Evolutionary conservation across 257 asterid genomes (phyloP).

Genomic region (Rubia yunnanensis): DNA sequence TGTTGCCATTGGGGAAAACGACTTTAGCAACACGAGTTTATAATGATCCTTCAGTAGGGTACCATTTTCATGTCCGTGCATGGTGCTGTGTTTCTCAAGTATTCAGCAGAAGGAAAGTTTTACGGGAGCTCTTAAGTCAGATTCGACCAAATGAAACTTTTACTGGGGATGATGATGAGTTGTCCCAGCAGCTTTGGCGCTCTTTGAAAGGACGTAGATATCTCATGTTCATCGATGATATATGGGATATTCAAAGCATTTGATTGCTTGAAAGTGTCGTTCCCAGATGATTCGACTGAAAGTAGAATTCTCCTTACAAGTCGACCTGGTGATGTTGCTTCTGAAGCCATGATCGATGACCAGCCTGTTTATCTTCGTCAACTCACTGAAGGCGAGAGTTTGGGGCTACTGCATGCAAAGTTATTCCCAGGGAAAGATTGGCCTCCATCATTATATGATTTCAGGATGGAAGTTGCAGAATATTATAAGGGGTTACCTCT

Average conservation of each 20-base stretch:
- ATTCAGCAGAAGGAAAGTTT: neutral
- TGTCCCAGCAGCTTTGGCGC: neutral
- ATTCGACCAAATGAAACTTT: neutral
- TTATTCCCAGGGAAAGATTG: neutral
- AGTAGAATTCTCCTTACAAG: constrained; percentile 7
- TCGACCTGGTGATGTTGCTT: neutral
- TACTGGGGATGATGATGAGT: neutral
- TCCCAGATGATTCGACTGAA: neutral
- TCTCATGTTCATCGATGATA: constrained; percentile 8
- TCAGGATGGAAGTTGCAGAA: neutral
- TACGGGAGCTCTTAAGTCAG: neutral
- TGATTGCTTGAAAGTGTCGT: neutral
- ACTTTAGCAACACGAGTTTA: constrained; percentile 1
- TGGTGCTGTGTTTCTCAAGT: constrained; percentile 3
- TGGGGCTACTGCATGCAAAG: neutral
- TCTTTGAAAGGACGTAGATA: neutral
- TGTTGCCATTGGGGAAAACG: constrained; percentile 9
- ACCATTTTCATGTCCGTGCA: neutral
- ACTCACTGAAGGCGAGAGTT: neutral
- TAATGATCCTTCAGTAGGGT: neutral
- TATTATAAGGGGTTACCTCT: neutral
- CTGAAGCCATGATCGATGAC: neutral
- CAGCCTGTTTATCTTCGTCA: neutral
- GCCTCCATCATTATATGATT: neutral
- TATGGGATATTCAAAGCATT: constrained; percentile 2